Evolutionary conservation across 2,329 filamentous ascomycete species (phyloP).

Genomic region (Sclerotiophoma versabilis): DNA sequence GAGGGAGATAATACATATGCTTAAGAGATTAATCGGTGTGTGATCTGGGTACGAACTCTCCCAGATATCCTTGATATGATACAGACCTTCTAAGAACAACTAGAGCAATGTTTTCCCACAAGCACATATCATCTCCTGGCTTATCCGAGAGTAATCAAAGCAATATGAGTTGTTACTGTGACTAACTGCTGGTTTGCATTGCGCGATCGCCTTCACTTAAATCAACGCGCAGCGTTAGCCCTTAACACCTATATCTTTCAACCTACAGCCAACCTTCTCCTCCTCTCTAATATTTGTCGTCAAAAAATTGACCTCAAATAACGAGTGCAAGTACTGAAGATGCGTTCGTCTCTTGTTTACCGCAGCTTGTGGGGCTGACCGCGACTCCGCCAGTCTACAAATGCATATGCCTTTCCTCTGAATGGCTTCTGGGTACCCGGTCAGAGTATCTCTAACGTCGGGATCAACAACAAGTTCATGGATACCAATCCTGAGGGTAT

Average conservation of each 20-base stretch:
- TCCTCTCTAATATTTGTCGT: too few species aligned
- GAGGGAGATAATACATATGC: constrained; percentile 3
- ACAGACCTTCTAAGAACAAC: constrained; percentile 1
- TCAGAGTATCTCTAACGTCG: not conserved
- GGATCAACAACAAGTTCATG: not conserved
- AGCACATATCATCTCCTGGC: too few species aligned
- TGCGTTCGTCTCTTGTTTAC: not conserved
- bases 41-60: constrained; percentile 17
- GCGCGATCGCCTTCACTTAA: too few species aligned
- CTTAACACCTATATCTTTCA: too few species aligned
- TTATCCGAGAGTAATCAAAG: too few species aligned
- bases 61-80: constrained; percentile 1
- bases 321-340: not conserved
- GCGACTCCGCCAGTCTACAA: not conserved
- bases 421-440: not conserved
- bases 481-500: not conserved
- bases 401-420: not conserved
- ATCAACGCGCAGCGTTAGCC: too few species aligned
- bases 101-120: too few species aligned
- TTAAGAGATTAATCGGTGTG: constrained; percentile 19
- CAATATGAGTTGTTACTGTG: too few species aligned
- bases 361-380: not conserved
- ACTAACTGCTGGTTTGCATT: too few species aligned
- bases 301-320: not conserved
- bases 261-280: not conserved